Base-by-base conservation (phyloP, 257 asterid genomes). In the Agastache rugosa region DNA sequence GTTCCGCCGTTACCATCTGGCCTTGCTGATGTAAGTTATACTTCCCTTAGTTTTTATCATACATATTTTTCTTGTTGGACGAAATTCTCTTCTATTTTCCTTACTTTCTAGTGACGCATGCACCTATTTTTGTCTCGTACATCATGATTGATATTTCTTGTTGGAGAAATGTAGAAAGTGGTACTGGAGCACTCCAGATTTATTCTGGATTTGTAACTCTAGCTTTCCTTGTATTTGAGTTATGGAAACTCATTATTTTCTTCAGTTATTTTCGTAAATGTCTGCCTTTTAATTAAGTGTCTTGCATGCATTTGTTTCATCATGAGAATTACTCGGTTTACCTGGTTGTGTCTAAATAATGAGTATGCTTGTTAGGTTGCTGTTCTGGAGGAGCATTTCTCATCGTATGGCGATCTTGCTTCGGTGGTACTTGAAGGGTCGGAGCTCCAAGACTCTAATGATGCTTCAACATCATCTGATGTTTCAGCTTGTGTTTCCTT, bases 351-450 rank as follows among this genome's bases (percentile, higher is more conserved):
- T 55, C 25, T n/a, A 12, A 44, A 75, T 53, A 39, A 48, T 66
- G 15, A 47, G 47, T 73, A 54, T 71, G 62, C 68, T 67, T 53
- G 45, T 50, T 69, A 94, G 99, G 91, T 86, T 80, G 83, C 85
- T 78, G 85, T 85, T 64, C 73, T 94, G 83, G 83, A 87, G 89
- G 96, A 92, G 60, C 96, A 94, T 83, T 94, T 94, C 84, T 86
- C 93, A 50, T 45, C 84, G 16, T 90, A 80, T 74, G 96, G 96
- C n/a, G 99, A 88, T 44, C 84, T 92, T 59, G 80, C 91, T 77
- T 80, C 87, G 4, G 96, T 88, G 84, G 95, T 86, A 83, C 81
- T 94, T 71, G 96, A 89, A 59, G 87, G 75, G 75, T 70, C 79
- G 16, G 84, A 87, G 82, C 77, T 34, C 61, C 86, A 79, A 71